A percentile compares a stretch with the other conserved stretches of the same genome.
Conservation (phyloP, 805 yeast species). For the Yamadazyma olivae region DNA sequence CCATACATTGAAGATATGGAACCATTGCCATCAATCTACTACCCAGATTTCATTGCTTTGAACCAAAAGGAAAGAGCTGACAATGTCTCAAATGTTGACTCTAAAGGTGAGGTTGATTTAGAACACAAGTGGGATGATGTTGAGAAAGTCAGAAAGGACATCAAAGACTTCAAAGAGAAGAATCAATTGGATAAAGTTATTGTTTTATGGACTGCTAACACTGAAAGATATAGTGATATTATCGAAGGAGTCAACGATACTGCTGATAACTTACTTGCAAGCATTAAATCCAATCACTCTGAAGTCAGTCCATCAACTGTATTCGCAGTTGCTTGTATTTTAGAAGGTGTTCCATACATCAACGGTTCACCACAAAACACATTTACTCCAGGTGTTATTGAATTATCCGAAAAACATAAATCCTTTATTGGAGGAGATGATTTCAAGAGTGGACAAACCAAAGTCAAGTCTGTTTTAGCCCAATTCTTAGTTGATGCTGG, state of each 20-base stretch:
- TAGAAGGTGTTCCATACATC: slow-evolving; percentile 86
- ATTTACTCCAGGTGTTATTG: slow-evolving; percentile 91
- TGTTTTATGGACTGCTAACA: slow-evolving; percentile 95
- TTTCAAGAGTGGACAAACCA: slow-evolving; percentile 95
- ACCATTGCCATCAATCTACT: slow-evolving; percentile 85
- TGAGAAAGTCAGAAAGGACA: slow-evolving; percentile 80
- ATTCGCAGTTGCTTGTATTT: slow-evolving; percentile 89
- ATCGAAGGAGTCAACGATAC: slow-evolving; percentile 83
- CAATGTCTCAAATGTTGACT: slow-evolving; percentile 65
- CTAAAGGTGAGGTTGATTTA: slow-evolving; percentile 48
- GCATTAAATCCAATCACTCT: slow-evolving; percentile 74
- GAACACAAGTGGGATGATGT: slow-evolving; percentile 85
- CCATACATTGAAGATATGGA: slow-evolving; percentile 56
- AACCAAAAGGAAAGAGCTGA: slow-evolving; percentile 92
- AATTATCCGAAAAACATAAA: slow-evolving; percentile 74
- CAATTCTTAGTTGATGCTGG: slow-evolving; percentile 97
- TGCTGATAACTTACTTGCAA: slow-evolving; percentile 67
- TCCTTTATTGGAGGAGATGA: slow-evolving; percentile 95
- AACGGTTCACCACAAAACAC: slow-evolving; percentile 98
- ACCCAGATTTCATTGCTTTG: slow-evolving; percentile 95
- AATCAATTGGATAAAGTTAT: slow-evolving; percentile 83
- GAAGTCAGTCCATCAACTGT: slow-evolving; percentile 93
- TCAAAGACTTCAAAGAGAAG: slow-evolving; percentile 66
- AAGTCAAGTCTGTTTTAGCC: slow-evolving; percentile 92
- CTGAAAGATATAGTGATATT: slow-evolving; percentile 86